Conservation (phyloP, 306 rosid species). For the Corylus heterophylla region DNA sequence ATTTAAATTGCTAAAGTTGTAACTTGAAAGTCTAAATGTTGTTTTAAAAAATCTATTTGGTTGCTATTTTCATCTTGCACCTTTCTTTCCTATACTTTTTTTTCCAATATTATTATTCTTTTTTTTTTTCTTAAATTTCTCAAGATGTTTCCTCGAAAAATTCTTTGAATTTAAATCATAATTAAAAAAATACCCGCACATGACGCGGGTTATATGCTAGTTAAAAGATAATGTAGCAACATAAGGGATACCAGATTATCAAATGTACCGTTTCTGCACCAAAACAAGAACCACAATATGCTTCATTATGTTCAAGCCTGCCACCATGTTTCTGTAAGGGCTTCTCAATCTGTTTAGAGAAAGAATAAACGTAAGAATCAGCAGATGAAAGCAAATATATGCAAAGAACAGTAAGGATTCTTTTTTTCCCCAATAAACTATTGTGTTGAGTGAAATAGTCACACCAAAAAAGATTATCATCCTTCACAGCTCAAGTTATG, state of each 20-base stretch:
- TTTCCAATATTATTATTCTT: too few species aligned
- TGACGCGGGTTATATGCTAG: too few species aligned
- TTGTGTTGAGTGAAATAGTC: background rate
- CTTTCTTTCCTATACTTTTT: too few species aligned
- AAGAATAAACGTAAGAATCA: slow-evolving; percentile 4
- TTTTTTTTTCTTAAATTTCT: too few species aligned
- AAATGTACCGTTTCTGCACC: slow-evolving; percentile 80
- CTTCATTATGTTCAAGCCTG: slow-evolving; percentile 81
- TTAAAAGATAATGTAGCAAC: slow-evolving; percentile 23
- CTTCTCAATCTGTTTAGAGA: slow-evolving; percentile 68
- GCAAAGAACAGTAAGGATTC: background rate
- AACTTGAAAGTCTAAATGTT: too few species aligned
- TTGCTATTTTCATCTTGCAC: too few species aligned
- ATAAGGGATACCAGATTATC: slow-evolving; percentile 27
- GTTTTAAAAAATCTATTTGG: too few species aligned
- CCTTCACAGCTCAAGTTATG: background rate
- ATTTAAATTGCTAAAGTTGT: too few species aligned
- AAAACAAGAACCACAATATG: slow-evolving; percentile 92
- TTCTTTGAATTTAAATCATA: too few species aligned
- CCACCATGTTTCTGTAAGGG: slow-evolving; percentile 94
- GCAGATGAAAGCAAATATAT: slow-evolving; percentile 13
- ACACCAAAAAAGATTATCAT: background rate
- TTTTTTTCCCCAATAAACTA: background rate
- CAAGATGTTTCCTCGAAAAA: too few species aligned
- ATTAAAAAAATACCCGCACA: too few species aligned